phyloP scores from a whole-genome alignment of 1,284 basidiomycete species.

The Pisolithus thermaeus region DNA sequence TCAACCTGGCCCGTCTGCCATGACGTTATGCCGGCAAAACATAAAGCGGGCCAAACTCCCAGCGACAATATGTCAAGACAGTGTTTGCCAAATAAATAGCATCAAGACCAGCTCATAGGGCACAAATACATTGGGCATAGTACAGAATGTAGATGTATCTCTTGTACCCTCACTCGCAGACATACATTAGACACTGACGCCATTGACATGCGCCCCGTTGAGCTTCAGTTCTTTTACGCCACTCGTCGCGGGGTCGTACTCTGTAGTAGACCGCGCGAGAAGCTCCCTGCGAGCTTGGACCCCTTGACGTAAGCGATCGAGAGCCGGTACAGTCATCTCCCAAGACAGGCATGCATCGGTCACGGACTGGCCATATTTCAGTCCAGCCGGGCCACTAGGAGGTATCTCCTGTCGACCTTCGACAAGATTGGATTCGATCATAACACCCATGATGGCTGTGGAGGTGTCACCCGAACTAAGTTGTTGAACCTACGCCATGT shows the following conservation, averaged over 20 bases:
- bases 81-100: no score
- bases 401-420: constrained; percentile 89
- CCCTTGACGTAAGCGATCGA: constrained; percentile 78
- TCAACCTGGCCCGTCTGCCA: no score
- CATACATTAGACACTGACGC: background rate
- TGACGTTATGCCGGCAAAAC: no score
- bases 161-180: constrained; percentile 3
- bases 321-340: constrained; percentile 76
- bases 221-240: constrained; percentile 9
- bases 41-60: no score
- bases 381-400: constrained; percentile 63
- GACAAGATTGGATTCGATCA: constrained; percentile 94
- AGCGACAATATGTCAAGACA: no score
- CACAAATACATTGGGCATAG: no score
- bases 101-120: no score
- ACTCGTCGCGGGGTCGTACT: background rate
- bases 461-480: constrained; percentile 67
- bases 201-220: background rate
- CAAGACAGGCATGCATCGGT: constrained; percentile 90
- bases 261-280: constrained; percentile 32
- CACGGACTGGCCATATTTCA: constrained; percentile 87
- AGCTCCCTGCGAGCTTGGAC: constrained; percentile 67
- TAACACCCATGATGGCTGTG: constrained; percentile 86
- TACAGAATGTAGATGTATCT: no score
- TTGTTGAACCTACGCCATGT: constrained; percentile 55